Percentiles rank a stretch among this genome's conserved stretches.
These are phyloP conservation scores for Penicillium simplicissimum DNA, from an alignment of 495 filamentous ascomycete species.

Conservation along the genomic window DNA sequence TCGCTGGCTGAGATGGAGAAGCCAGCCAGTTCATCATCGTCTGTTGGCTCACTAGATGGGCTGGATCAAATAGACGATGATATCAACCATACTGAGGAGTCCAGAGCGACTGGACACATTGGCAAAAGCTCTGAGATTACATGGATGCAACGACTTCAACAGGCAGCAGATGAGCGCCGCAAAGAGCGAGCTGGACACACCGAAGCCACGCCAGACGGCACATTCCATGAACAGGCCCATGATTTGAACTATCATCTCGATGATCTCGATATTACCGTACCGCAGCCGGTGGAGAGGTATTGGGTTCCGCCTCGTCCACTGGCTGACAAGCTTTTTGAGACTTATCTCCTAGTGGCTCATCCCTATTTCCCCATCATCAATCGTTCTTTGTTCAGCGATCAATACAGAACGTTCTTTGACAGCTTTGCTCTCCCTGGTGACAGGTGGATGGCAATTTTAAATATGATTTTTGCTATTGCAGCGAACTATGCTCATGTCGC, in stretches of 20 bases:
- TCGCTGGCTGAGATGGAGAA: background rate
- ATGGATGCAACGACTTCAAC: slow-evolving; percentile 53
- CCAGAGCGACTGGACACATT: slow-evolving; percentile 55
- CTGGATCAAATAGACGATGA: slow-evolving; percentile 59
- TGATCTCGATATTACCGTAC: slow-evolving; percentile 46
- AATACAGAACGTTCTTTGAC: slow-evolving; percentile 37
- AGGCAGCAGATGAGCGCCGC: background rate
- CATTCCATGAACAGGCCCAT: slow-evolving; percentile 22
- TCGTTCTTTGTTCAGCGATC: slow-evolving; percentile 35
- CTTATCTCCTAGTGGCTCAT: slow-evolving; percentile 56
- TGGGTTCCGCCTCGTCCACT: slow-evolving; percentile 48
- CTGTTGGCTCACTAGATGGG: slow-evolving; percentile 56
- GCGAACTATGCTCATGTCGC: slow-evolving; percentile 52
- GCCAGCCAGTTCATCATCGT: slow-evolving; percentile 35
- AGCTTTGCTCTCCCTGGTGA: slow-evolving; percentile 26
- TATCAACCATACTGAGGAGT: slow-evolving; percentile 44
- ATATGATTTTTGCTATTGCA: slow-evolving; percentile 63
- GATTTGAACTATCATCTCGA: slow-evolving; percentile 56
- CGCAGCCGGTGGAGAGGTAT: slow-evolving; percentile 48
- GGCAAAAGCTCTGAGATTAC: slow-evolving; percentile 62
- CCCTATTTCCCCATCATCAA: slow-evolving; percentile 59
- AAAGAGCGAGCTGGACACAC: slow-evolving; percentile 19
- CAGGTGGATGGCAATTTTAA: slow-evolving; percentile 59
- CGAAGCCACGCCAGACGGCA: slow-evolving; percentile 7
- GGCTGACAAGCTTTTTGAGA: slow-evolving; percentile 52